Evolutionary conservation across 139 green algal genomes (phyloP).

Genomic region (Chlorella vulgaris): DNA sequence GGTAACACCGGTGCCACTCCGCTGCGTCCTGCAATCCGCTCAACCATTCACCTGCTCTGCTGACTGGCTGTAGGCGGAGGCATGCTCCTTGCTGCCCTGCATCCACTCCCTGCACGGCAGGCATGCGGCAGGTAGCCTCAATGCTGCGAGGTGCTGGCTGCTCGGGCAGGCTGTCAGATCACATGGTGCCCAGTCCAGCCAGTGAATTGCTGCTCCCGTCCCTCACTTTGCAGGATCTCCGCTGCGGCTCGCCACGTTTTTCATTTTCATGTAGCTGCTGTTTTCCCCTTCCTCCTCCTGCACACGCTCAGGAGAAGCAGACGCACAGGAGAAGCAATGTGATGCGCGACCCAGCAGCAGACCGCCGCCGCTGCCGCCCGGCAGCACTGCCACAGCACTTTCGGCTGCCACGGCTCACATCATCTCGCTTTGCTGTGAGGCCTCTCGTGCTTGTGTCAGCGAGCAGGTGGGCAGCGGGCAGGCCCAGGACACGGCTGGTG

Average conservation of each 20-base stretch:
- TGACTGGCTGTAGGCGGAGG: not conserved
- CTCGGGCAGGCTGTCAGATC: too few relatives aligned
- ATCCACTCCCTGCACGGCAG: constrained; percentile 25
- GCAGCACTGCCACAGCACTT: too few relatives aligned
- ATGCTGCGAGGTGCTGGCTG: not conserved
- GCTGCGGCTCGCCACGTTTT: not conserved
- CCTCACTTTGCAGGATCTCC: constrained; percentile 8
- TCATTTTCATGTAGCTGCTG: not conserved
- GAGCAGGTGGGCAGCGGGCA: not conserved
- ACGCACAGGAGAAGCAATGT: too few relatives aligned
- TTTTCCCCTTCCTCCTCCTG: too few relatives aligned
- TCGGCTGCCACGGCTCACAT: too few relatives aligned
- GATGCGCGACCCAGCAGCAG: too few relatives aligned
- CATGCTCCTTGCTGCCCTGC: constrained; percentile 20
- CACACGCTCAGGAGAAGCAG: too few relatives aligned
- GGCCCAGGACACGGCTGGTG: not conserved
- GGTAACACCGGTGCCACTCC: not conserved
- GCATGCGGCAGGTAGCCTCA: not conserved
- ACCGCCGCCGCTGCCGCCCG: too few relatives aligned
- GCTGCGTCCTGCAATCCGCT: not conserved
- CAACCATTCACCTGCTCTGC: constrained; percentile 11
- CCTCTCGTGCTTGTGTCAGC: not conserved
- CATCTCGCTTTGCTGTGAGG: too few relatives aligned
- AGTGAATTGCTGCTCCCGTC: not conserved
- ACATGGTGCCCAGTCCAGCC: not conserved